Evolutionary conservation across 352 stramenopile species (phyloP).

Genomic region (Phytophthora agathidicida): DNA sequence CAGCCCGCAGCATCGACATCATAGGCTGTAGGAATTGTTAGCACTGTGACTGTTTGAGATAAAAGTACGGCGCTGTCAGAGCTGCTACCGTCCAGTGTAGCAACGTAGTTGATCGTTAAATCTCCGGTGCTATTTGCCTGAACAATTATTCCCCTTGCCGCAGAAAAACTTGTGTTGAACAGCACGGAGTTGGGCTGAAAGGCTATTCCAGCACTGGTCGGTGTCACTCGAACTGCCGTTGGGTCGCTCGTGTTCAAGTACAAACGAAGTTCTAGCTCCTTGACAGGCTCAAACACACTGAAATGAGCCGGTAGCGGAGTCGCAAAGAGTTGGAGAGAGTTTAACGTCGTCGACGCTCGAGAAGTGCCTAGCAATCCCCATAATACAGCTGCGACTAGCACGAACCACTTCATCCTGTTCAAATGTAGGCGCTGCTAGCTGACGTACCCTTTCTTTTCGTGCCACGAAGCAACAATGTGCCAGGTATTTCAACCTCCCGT

Average conservation of each 20-base stretch:
- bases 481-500: slow-evolving; percentile 20
- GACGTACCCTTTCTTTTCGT: background rate
- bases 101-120: slow-evolving; percentile 41
- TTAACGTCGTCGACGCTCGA: slow-evolving; percentile 1
- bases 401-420: slow-evolving; percentile 3
- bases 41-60: slow-evolving; percentile 36
- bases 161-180: slow-evolving; percentile 19
- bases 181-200: slow-evolving; percentile 42
- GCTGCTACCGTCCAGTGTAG: slow-evolving; percentile 13
- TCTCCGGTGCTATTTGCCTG: slow-evolving; percentile 22
- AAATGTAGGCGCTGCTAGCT: background rate
- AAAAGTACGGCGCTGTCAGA: slow-evolving; percentile 9
- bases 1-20: slow-evolving; percentile 42
- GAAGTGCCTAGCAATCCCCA: background rate
- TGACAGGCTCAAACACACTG: slow-evolving; percentile 38
- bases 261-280: slow-evolving; percentile 49
- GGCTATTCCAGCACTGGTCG: slow-evolving; percentile 28
- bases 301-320: slow-evolving; percentile 41
- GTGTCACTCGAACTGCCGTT: slow-evolving; percentile 36
- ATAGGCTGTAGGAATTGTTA: slow-evolving; percentile 45
- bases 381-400: slow-evolving; percentile 2
- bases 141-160: slow-evolving; percentile 18
- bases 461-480: background rate
- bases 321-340: slow-evolving; percentile 34
- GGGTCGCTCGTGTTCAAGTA: slow-evolving; percentile 27